A percentile compares a stretch with the other conserved stretches of the same genome.
These are phyloP conservation scores for Tetracladium marchalianum DNA, from an alignment of 495 filamentous ascomycete genomes.

Conservation along the genomic window DNA sequence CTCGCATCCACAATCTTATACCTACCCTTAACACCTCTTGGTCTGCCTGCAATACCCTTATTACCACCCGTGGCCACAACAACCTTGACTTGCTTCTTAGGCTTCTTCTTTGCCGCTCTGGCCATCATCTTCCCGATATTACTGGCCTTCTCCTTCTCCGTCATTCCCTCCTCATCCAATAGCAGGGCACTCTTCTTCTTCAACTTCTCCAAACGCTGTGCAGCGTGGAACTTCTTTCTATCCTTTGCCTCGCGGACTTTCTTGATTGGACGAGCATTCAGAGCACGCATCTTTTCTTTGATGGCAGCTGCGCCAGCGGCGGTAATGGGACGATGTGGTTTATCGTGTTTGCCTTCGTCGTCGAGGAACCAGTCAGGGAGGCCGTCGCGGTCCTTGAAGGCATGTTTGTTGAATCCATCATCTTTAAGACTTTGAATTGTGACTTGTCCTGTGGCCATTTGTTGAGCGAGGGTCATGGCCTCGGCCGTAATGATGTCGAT, in stretches of 20 bases:
- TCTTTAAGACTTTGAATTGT: constrained; percentile 70
- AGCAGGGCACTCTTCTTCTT: constrained; percentile 88
- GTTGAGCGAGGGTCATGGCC: constrained; percentile 95
- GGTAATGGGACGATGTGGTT: constrained; percentile 74
- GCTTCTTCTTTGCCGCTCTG: constrained; percentile 77
- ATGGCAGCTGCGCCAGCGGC: constrained; percentile 88
- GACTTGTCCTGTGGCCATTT: constrained; percentile 78
- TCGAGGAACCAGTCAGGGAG: constrained; percentile 98
- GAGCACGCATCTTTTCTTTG: constrained; percentile 84
- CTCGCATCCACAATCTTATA: constrained; percentile 98
- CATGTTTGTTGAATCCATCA: constrained; percentile 85
- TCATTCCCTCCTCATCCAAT: constrained; percentile 79
- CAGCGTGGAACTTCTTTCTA: constrained; percentile 92
- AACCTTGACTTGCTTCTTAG: constrained; percentile 71
- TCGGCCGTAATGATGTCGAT: constrained; percentile 99
- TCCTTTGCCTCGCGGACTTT: constrained; percentile 96
- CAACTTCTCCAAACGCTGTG: constrained; percentile 81
- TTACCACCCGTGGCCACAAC: constrained; percentile 84
- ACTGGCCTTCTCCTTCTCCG: constrained; percentile 87
- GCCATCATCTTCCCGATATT: constrained; percentile 74
- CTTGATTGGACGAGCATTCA: constrained; percentile 97
- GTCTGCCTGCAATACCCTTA: constrained; percentile 68
- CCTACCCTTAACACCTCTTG: constrained; percentile 83
- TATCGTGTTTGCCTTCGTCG: constrained; percentile 78
- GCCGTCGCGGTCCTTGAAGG: constrained; percentile 85